Conservation (phyloP, 1,139 yeast genomes). For the Arxiozyma heterogenica region DNA sequence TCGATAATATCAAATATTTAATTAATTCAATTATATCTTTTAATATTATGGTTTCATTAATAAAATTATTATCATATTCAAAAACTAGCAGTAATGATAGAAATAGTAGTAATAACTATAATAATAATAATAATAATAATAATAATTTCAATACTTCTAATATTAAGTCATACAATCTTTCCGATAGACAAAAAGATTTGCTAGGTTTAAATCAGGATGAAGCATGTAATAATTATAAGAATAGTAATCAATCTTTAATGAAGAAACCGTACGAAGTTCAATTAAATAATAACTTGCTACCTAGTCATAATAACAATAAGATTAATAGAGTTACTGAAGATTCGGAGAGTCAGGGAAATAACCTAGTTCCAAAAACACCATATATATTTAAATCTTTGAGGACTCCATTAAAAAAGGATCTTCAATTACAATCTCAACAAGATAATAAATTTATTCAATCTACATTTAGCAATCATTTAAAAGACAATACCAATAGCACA, state of each 20-base stretch:
- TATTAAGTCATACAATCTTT: conserved; percentile 34
- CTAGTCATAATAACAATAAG: conserved; percentile 15
- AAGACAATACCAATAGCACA: conserved; percentile 16
- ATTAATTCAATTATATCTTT: conserved; percentile 31
- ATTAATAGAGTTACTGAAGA: conserved; percentile 11
- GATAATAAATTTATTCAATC: neutral
- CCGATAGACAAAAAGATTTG: conserved; percentile 35
- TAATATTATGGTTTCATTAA: conserved; percentile 33
- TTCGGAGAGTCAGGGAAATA: neutral
- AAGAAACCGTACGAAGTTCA: neutral
- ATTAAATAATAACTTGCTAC: neutral
- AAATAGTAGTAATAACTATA: conserved; percentile 7
- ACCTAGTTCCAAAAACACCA: conserved; percentile 26
- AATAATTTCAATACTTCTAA: conserved; percentile 5
- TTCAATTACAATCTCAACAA: neutral
- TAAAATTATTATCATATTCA: conserved; percentile 24
- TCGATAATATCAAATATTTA: conserved; percentile 18
- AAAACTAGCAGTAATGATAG: conserved; percentile 8
- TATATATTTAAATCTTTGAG: conserved; percentile 27
- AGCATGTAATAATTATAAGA: conserved; percentile 6
- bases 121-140: conserved; percentile 8
- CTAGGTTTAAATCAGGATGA: conserved; percentile 33
- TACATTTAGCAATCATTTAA: neutral
- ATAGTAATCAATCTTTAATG: neutral
- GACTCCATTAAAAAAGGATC: conserved; percentile 16